Evolutionary conservation across 768 basidiomycete species (phyloP), one percentile per base, ranked within the genome.

Genomic region (Mycena sanguinolenta): DNA sequence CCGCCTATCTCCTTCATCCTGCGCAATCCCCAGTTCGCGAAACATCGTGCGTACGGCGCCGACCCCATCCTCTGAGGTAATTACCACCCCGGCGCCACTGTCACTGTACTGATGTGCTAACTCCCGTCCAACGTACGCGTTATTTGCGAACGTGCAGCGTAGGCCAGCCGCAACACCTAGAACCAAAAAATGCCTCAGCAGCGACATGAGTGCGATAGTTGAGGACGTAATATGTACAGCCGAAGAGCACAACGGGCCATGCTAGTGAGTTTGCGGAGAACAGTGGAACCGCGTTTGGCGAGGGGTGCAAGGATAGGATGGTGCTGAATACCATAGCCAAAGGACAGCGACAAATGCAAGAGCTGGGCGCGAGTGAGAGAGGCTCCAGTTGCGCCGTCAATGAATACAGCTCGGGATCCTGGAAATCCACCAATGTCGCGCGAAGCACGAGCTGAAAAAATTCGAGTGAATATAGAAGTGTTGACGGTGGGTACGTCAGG

Each of bases 91-190:
- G 0, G 95, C 91, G 4, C 85, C 80, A 60, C 91, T 91, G 75
- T 96, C 90, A 9, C 72, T 79, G 65, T 93, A 91, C 76, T 97
- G 95, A 78, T 89, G 88, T 0, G 83, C 84, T 0, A 96, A 85
- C 76, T 97, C 95, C 9, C 80, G 76, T 2, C 89, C 76, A 5
- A 88, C 91, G 74, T 93, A 96, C 0, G 84, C 84, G 65, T 85
- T 90, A 77, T 95, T 96, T n/a, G 92, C 92, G 16, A 93, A 87
- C 0, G 94, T 93, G 63, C 88, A 87, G 52, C 88, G 81, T 14
- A 93, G 75, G 2, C 92, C 93, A 0, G 91, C 92, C 0, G 94
- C 91, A 53, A 90, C 81, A 76, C 79, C 78, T 58, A 49, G 9
- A 34, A 44, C 54, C 54, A 53, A 38, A 46, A 55, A 63, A 55